Evolutionary conservation across 768 basidiomycete species (phyloP), one percentile per base, ranked within the genome.

Genomic region (Suillus decipiens): DNA sequence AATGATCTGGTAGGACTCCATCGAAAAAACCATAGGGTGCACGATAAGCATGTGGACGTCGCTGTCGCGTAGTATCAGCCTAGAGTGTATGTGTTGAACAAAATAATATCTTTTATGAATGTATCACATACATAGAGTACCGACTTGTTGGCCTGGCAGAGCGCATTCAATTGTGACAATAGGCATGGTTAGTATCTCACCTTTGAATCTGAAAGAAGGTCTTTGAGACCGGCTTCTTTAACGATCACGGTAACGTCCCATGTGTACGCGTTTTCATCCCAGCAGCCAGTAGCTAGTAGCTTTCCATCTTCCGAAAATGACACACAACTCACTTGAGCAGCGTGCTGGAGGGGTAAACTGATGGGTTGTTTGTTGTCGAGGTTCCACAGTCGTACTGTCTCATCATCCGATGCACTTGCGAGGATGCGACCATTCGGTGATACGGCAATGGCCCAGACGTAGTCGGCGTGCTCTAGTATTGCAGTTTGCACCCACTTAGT

Each of bases 171-270:
- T 12, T n/a, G 10, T n/a, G n/a, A 43, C n/a, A n/a, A n/a, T n/a
- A n/a, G n/a, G n/a, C n/a, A n/a, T n/a, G n/a, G 7, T 28, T 28
- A 9, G 2, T 47, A 22, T 22, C n/a, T 47, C 47, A 24, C 47
- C n/a, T 12, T 47, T 6, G 5, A 0, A 45, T 45, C 10, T 5
- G 4, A 22, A 5, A n/a, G 9, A 10, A 22, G 43, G n/a, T 45
- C 10, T 1, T 11, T 10, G 10, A 45, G 43, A 0, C 43, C n/a
- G 0, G n/a, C n/a, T 11, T 22, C 43, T n/a, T 0, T 1, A 11
- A 45, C 1, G 11, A 45, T 45, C 19, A 9, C 19, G n/a, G 42
- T 8, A n/a, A 43, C 19, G n/a, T 45, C n/a, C 43, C 43, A 45
- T 24, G 12, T 2, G 5, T 47, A 12, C 10, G 22, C 47, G 6